Conservation (phyloP, 1,139 yeast genomes). For the Suhomyces ambrosiae region DNA sequence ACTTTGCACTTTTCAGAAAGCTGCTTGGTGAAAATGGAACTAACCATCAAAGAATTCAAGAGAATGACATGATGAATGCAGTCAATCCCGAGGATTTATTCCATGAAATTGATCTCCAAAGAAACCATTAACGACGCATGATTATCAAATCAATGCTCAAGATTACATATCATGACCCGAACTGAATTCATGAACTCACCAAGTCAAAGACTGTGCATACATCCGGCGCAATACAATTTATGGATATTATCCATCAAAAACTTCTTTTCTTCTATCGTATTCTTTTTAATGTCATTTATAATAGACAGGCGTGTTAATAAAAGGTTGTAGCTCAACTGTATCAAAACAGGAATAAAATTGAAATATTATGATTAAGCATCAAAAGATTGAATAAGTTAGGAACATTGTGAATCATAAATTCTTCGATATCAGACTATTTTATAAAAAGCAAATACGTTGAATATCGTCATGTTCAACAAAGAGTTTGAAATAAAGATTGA, state of each 20-base stretch:
- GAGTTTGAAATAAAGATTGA: no score
- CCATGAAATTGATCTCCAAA: conserved; percentile 59
- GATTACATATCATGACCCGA: neutral
- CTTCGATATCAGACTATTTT: no score
- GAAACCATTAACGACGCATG: conserved; percentile 17
- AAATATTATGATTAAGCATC: no score
- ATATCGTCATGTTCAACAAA: no score
- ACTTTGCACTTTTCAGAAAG: conserved; percentile 49
- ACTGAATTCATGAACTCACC: neutral
- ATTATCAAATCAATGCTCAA: no score
- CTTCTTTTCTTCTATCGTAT: conserved; percentile 1
- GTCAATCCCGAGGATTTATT: conserved; percentile 66
- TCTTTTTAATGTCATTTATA: conserved; percentile 1
- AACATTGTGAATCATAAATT: no score
- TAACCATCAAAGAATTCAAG: conserved; percentile 55
- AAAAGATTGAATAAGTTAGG: no score
- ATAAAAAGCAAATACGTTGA: no score
- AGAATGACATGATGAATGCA: conserved; percentile 65
- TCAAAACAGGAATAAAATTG: no score
- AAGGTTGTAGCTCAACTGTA: no score
- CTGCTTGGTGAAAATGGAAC: conserved; percentile 35
- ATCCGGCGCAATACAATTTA: neutral
- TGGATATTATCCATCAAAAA: neutral
- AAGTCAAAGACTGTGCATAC: neutral
- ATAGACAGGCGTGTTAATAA: conserved; percentile 1